Percentiles rank a stretch among this genome's conserved stretches.
Conservation (phyloP, 352 stramenopile species). For the Phytophthora tentaculata region DNA sequence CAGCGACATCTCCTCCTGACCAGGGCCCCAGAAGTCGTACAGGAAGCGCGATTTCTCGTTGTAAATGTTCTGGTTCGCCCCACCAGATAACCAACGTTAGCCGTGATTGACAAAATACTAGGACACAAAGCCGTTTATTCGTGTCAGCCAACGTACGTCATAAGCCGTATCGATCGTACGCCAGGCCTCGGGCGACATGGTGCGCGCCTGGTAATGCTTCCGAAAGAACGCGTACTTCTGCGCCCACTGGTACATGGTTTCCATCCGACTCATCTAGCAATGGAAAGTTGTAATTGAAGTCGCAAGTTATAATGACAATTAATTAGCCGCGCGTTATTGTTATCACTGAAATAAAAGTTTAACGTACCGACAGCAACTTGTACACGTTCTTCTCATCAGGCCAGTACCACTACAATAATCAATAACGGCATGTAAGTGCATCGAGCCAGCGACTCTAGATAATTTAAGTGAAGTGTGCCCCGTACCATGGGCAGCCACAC, state of each 20-base stretch:
- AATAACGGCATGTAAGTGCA: constrained; percentile 10
- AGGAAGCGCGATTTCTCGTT: constrained; percentile 53
- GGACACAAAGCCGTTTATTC: neutral
- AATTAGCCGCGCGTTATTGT: neutral
- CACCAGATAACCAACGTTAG: constrained; percentile 7
- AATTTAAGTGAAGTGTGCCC: neutral
- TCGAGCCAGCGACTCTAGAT: neutral
- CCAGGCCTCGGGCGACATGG: constrained; percentile 64
- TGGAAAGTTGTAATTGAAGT: neutral
- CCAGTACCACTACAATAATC: constrained; percentile 31
- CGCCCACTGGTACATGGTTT: constrained; percentile 58
- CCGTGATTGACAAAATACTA: neutral
- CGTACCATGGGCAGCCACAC: constrained; percentile 48
- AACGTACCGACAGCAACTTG: constrained; percentile 25
- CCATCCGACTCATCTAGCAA: constrained; percentile 58
- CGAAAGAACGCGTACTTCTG: constrained; percentile 70
- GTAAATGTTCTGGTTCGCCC: constrained; percentile 58
- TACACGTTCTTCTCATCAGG: constrained; percentile 45
- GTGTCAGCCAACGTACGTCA: constrained; percentile 47
- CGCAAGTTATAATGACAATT: neutral
- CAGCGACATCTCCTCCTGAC: constrained; percentile 47
- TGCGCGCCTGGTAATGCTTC: constrained; percentile 51
- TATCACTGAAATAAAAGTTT: neutral
- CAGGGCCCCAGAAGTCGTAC: constrained; percentile 75
- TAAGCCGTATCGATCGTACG: constrained; percentile 61